Base-by-base conservation (phyloP, 2,329 filamentous ascomycete genomes). In the Colletotrichum endophyticum region DNA sequence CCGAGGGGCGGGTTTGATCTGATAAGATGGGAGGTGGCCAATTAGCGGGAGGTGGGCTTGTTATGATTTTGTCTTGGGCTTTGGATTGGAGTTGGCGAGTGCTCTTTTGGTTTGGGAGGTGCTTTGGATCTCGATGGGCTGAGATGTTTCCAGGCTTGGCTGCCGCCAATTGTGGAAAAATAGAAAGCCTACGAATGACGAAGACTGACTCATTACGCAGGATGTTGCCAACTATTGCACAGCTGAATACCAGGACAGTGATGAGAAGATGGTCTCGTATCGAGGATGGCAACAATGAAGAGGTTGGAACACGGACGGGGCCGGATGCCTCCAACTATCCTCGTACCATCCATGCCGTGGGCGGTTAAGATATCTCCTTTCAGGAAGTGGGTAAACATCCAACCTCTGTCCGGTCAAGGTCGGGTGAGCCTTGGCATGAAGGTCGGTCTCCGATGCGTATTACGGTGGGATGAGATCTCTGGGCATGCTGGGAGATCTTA, bases 281-380 rank as follows among this genome's bases (percentile, higher is more conserved):
- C 15, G 15, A 39, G 34, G 15, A 16, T 16, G 7, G 3, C 15
- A 39, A 16, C 7, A 8, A 3, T 39, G 34, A 39, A 39, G 34
- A 39, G 34, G 34, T 6, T 39, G 15, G 6, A 15, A 39, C 6
- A 39, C 15, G 34, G 15, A 39, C 34, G 36, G 36, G 7, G 36
- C 36, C 15, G 7, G 1, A 39, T 8, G 3, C 15, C 2, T 6
- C 16, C 36, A n/a, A n/a, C 2, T 13, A 3, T 49, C 0, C 44
- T 22, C 44, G 44, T 13, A 53, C 44, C 44, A 53, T 49, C 44
- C n/a, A 22, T 22, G 3, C n/a, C n/a, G 11, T 22, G 44, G 11
- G 44, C n/a, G 44, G 11, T 22, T 53, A 53, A 13, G n/a, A 13
- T 53, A 6, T 59, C 27, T 19, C 8, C 25, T 28, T 59, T 59